Base-by-base conservation (phyloP, 306 rosid species). In the Vigna nakashimae region DNA sequence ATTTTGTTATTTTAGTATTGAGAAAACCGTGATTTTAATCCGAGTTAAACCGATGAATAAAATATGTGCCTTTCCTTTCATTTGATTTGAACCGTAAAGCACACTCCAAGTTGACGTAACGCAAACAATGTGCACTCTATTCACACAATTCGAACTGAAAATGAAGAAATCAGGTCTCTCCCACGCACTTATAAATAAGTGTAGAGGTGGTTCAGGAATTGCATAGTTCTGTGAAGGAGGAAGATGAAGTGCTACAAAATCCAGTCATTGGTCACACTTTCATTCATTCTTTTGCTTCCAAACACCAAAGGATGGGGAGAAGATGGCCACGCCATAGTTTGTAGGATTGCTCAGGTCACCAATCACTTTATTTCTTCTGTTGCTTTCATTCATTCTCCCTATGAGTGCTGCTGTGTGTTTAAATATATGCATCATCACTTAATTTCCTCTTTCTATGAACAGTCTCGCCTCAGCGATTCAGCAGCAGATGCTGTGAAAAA, bases 331-430 rank as follows among this genome's bases (percentile, higher is more conserved):
- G 79, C 79, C 58, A 80, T 86, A 17, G 10, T 78, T 65, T 91
- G 98, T 56, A 85, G 72, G 72, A 87, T 93, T 68, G 98, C 97
- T 71, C 98, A 90, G 92, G 97, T 88, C 32, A 64, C 48, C 17
- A 40, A 42, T 42, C 9, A 3, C n/a, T 40, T 69, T n/a, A 4
- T 11, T 42, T 69, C 17, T 42, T 69, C 7, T 45, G 8, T 51
- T 32, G 38, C 32, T 68, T 3, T 65, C 32, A 51, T 3, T 65
- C 10, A 10, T 8, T 78, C 2, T 73, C 10, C 12, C 5, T 69
- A 0, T 12, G 1, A 5, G 0, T 59, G 9, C 14, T 1, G 28
- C 0, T 65, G 16, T 26, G 7, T 40, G 42, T 43, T 16, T 13
- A 51, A 20, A 20, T 20, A 42, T 62, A 14, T 40, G 9, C 20